Conservation (phyloP, 768 basidiomycete species). For the Asterophora parasitica region DNA sequence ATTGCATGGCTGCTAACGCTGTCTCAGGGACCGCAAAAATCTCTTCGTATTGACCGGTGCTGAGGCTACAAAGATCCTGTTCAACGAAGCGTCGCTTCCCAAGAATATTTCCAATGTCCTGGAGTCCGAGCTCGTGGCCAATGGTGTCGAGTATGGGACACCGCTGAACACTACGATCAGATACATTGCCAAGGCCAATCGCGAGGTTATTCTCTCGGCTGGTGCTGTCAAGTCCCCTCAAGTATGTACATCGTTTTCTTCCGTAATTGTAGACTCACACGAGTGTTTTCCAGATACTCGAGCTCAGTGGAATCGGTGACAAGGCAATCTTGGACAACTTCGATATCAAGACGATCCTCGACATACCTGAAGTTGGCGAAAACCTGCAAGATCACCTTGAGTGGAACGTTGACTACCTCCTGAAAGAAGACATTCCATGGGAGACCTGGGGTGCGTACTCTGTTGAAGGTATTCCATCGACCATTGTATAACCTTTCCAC, state of each 20-base stretch:
- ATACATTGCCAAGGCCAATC: slow-evolving; percentile 30
- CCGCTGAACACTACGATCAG: slow-evolving; percentile 20
- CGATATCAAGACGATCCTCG: slow-evolving; percentile 5
- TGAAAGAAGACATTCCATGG: slow-evolving; percentile 12
- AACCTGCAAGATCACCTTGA: slow-evolving; percentile 12
- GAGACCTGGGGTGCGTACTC: slow-evolving; percentile 9
- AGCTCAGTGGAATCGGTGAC: slow-evolving; percentile 43
- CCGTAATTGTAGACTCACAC: neutral
- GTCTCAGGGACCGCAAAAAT: slow-evolving; percentile 20
- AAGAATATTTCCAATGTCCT: neutral
- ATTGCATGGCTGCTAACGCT: neutral
- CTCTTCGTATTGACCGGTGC: slow-evolving; percentile 29
- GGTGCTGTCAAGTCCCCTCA: slow-evolving; percentile 21
- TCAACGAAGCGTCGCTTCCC: neutral
- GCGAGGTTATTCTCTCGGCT: slow-evolving; percentile 45
- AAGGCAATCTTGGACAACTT: slow-evolving; percentile 29
- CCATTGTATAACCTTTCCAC: neutral
- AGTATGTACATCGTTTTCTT: neutral
- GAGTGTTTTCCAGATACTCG: slow-evolving; percentile 32
- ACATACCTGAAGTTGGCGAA: slow-evolving; percentile 12
- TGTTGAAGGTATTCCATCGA: neutral
- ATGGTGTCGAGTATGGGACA: slow-evolving; percentile 38
- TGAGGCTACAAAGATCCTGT: slow-evolving; percentile 22
- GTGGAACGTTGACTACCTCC: slow-evolving; percentile 12
- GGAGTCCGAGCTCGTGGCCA: slow-evolving; percentile 24